Percentiles rank a stretch among this genome's conserved stretches.
Evolutionary conservation across 139 green algal genomes (phyloP).

Genomic region (Chlamydomonas eustigma): DNA sequence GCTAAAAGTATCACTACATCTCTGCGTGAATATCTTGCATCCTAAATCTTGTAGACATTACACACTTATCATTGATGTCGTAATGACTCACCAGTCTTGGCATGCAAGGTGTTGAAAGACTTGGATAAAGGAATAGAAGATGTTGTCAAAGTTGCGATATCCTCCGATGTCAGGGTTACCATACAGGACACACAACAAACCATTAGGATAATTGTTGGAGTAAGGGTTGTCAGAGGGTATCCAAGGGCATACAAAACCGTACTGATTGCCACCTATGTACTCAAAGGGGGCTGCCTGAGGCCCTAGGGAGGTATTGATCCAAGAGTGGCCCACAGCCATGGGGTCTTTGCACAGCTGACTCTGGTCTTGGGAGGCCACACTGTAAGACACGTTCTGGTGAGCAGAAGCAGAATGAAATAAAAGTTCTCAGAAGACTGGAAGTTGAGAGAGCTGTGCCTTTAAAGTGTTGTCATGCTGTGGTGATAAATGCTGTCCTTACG

Average conservation of each 20-base stretch:
- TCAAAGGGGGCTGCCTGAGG: not conserved
- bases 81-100: not conserved
- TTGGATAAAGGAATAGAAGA: constrained; percentile 61
- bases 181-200: constrained; percentile 36
- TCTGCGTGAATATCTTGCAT: no score
- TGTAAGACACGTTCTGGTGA: constrained; percentile 31
- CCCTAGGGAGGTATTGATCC: constrained; percentile 8
- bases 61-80: no score
- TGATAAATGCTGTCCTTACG: no score
- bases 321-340: constrained; percentile 13
- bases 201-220: constrained; percentile 6
- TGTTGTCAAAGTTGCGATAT: constrained; percentile 71
- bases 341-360: constrained; percentile 32
- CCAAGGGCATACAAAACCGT: constrained; percentile 8
- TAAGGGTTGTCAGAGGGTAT: not conserved
- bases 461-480: no score
- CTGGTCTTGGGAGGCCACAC: not conserved
- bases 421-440: no score
- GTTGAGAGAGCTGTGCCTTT: no score
- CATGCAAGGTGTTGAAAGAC: constrained; percentile 75
- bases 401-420: no score
- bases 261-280: not conserved
- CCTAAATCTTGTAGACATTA: no score
- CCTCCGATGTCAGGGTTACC: constrained; percentile 51
- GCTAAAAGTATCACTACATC: no score